phyloP scores from a whole-genome alignment of 306 rosid genomes.

The Parietaria judaica region DNA sequence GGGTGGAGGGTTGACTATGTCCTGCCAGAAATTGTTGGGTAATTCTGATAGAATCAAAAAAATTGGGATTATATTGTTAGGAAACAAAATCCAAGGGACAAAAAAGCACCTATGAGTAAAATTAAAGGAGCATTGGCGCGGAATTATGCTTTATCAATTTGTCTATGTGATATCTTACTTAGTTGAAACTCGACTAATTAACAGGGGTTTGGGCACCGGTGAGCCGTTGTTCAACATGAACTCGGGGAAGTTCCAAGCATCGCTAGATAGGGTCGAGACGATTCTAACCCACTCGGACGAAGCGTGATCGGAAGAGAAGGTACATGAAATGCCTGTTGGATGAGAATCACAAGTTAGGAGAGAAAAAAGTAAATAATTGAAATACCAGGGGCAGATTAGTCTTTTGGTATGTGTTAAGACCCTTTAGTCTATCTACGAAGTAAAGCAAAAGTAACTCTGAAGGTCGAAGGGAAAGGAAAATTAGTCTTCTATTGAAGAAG shows the following conservation, averaged over 20 bases:
- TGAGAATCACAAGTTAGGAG: no score
- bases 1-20: constrained; percentile 97
- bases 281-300: constrained; percentile 61
- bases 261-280: constrained; percentile 89
- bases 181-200: constrained; percentile 12
- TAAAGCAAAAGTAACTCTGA: no score
- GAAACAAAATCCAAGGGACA: no score
- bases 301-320: constrained; percentile 11
- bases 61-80: constrained; percentile 2
- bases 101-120: no score
- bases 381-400: no score
- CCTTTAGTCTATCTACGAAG: no score
- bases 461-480: no score
- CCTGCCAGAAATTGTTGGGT: constrained; percentile 87
- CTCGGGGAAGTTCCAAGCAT: constrained; percentile 71
- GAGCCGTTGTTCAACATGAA: constrained; percentile 89
- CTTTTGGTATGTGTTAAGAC: no score
- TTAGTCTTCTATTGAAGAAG: no score
- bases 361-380: constrained; percentile 9
- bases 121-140: not conserved
- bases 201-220: constrained; percentile 76
- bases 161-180: not conserved
- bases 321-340: constrained; percentile 19
- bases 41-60: constrained; percentile 32
- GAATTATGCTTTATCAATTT: not conserved